A percentile compares a stretch with the other conserved stretches of the same genome.
These are phyloP conservation scores for Starmerella floricola DNA, from an alignment of 805 yeast genomes.

Conservation along the genomic window DNA sequence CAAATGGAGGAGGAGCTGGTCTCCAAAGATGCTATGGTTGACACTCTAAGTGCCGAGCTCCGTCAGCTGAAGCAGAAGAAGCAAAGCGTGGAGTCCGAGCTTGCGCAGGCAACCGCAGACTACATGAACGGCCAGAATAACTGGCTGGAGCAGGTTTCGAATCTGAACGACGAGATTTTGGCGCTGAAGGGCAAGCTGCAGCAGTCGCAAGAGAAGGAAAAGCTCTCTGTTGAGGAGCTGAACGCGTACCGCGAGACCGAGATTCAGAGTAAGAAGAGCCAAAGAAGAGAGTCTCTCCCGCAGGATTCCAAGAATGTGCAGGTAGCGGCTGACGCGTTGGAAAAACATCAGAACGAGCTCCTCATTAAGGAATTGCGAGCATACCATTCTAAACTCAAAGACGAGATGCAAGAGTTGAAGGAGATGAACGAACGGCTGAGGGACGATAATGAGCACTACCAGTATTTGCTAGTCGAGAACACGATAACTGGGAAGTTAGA, in stretches of 20 bases:
- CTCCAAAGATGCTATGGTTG: conserved; percentile 19
- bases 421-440: conserved; percentile 41
- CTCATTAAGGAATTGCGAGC: conserved; percentile 25
- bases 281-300: neutral
- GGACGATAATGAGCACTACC: conserved; percentile 30
- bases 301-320: conserved; percentile 8
- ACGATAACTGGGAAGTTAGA: conserved; percentile 22
- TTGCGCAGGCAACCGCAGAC: conserved; percentile 25
- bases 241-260: conserved; percentile 1
- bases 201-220: conserved; percentile 2
- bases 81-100: conserved; percentile 22
- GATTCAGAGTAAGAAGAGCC: neutral
- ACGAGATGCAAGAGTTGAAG: conserved; percentile 42
- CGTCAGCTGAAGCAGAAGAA: conserved; percentile 16
- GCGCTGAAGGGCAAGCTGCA: conserved; percentile 11
- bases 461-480: conserved; percentile 27
- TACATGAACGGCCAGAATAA: conserved; percentile 24
- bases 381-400: conserved; percentile 22
- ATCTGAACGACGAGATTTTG: conserved; percentile 20
- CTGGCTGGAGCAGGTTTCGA: conserved; percentile 20
- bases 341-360: conserved; percentile 24
- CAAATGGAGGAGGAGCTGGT: conserved; percentile 26
- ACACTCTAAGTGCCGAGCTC: conserved; percentile 17
- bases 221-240: conserved; percentile 1
- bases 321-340: conserved; percentile 20